Base-by-base conservation (phyloP, 208 protist species). In the Acanthamoeba rhysodes region DNA sequence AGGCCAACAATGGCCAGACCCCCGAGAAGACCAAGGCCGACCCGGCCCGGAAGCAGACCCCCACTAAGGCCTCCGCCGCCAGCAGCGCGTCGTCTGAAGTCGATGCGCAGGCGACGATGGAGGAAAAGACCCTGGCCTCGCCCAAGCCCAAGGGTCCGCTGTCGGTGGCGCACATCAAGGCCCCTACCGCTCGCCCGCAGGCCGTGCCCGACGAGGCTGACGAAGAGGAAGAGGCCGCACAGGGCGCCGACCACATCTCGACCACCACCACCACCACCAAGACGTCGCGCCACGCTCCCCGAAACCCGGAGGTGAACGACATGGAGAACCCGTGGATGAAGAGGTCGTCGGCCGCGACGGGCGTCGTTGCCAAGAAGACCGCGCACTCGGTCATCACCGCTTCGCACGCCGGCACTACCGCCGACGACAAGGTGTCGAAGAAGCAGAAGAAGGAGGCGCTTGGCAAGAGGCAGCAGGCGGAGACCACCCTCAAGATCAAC, bases 321-420 rank as follows among this genome's bases (percentile, higher is more conserved):
- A 85, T 41, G 41, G 70, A 94, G n/a, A 94, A 94, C 48, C 91
- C 91, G 29, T 94, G 91, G 91, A 94, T 94, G 91, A 70, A 70
- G 66, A 72, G 37, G 66, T 93, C 88, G n/a, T 34, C 41, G 24
- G 80, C 80, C 7, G 80, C 80, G 27, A 88, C 80, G 29, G 80
- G 80, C 45, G 80, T 88, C 16, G 80, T 88, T 7, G 80, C 80
- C 53, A 88, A 88, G 53, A 68, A 93, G 59, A 68, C 87, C 55
- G 87, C 87, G 5, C 62, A 48, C 20, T 93, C 64, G 12, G 32
- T 27, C 59, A 55, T 68, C 64, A 93, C 87, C 34, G 87, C 87
- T 24, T 57, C 87, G 27, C 55, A 93, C 24, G 82, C 57, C 29
- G 24, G 8, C 24, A 72, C 37, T 18, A 41, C 48, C 27, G 64